Conservation (phyloP, 2,329 filamentous ascomycete genomes). For the Fusarium sp. region DNA sequence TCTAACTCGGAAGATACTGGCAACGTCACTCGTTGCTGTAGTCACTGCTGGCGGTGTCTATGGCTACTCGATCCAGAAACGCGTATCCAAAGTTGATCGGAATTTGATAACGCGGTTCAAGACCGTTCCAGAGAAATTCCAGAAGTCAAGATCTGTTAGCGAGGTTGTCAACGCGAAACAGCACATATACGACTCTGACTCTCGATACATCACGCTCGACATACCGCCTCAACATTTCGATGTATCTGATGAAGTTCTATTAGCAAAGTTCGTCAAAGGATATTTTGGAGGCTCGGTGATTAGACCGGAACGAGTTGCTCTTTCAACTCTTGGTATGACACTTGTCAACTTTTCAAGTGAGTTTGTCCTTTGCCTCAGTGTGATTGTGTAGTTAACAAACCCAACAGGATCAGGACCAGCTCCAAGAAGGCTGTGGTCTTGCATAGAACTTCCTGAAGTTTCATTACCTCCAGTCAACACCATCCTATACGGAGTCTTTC, state of each 20-base stretch:
- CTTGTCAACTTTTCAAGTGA: slow-evolving; percentile 35
- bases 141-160: slow-evolving; percentile 37
- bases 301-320: slow-evolving; percentile 35
- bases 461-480: slow-evolving; percentile 34
- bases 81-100: slow-evolving; percentile 12
- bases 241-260: slow-evolving; percentile 42
- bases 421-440: slow-evolving; percentile 29
- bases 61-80: slow-evolving; percentile 25
- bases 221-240: slow-evolving; percentile 18
- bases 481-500: slow-evolving; percentile 43
- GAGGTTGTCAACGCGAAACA: slow-evolving; percentile 41
- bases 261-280: slow-evolving; percentile 44
- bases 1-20: slow-evolving; percentile 23
- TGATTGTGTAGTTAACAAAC: not conserved
- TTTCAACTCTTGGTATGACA: slow-evolving; percentile 17
- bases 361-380: accelerated
- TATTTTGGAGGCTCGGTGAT: slow-evolving; percentile 48
- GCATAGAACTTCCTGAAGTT: slow-evolving; percentile 27
- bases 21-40: slow-evolving; percentile 17
- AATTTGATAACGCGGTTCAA: slow-evolving; percentile 28
- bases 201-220: slow-evolving; percentile 38
- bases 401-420: slow-evolving; percentile 10
- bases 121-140: slow-evolving; percentile 38
- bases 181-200: slow-evolving; percentile 36
- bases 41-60: slow-evolving; percentile 29